phyloP scores from a whole-genome alignment of 1,139 yeast genomes.

The Blastobotrys indianensis region DNA sequence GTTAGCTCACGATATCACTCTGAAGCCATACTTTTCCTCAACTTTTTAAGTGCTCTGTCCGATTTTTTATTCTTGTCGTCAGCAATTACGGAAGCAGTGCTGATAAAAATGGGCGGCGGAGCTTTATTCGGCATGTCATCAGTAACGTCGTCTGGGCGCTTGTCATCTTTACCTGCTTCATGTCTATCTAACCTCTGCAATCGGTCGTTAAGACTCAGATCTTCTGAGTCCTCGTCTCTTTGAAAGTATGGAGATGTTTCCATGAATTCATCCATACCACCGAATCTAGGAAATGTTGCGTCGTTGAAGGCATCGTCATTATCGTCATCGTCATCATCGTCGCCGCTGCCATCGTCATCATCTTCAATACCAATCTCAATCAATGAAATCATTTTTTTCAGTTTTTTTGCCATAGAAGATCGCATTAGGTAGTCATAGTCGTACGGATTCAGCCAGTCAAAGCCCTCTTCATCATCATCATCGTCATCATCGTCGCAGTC shows the following conservation, averaged over 20 bases:
- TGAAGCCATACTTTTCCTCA: neutral
- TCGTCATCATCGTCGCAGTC: constrained; percentile 10
- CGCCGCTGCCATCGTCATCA: constrained; percentile 3
- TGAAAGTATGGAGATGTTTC: neutral
- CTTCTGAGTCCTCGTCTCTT: neutral
- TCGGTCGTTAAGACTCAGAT: neutral
- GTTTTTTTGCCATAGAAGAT: constrained; percentile 3
- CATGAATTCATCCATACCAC: neutral
- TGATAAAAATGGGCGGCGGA: no score
- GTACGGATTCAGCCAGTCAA: constrained; percentile 7
- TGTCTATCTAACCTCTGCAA: neutral
- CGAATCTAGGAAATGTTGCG: neutral
- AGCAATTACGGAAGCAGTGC: neutral
- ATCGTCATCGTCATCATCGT: constrained; percentile 10
- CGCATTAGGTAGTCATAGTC: constrained; percentile 7
- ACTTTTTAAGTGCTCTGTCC: neutral
- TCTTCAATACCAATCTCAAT: constrained; percentile 7
- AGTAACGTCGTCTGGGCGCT: neutral
- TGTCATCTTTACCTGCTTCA: neutral
- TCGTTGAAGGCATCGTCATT: constrained; percentile 5
- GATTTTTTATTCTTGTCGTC: neutral
- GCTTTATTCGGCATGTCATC: neutral
- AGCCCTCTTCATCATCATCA: constrained; percentile 7
- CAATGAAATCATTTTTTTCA: constrained; percentile 4
- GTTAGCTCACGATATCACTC: neutral